Conservation (phyloP, 2,329 filamentous ascomycete species). For the Blastomyces gilchristii region DNA sequence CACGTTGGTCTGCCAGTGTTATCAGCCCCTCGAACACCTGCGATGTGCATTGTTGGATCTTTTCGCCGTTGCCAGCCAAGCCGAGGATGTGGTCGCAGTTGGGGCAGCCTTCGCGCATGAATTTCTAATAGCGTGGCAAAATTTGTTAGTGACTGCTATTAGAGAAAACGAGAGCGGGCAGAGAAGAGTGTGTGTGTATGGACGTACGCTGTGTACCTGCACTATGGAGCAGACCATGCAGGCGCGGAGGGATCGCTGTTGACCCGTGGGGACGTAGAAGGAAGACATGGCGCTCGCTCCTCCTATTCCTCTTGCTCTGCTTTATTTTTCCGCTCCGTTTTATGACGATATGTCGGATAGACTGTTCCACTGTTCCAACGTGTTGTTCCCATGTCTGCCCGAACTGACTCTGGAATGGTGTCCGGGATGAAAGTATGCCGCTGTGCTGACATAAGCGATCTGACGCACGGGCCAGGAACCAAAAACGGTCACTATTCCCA, state of each 20-base stretch:
- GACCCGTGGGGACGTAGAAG: slow-evolving; percentile 37
- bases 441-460: neutral
- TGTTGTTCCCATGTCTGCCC: too few species aligned
- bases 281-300: slow-evolving; percentile 20
- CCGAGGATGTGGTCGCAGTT: slow-evolving; percentile 93
- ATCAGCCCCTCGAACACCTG: slow-evolving; percentile 93
- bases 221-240: slow-evolving; percentile 99
- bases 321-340: neutral
- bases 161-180: too few species aligned
- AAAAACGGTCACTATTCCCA: neutral
- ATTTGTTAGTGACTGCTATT: slow-evolving; percentile 16
- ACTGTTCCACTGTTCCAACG: too few species aligned
- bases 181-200: neutral
- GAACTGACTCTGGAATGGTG: too few species aligned
- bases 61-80: slow-evolving; percentile 66
- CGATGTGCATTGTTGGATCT: slow-evolving; percentile 85
- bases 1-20: slow-evolving; percentile 67
- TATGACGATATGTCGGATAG: too few species aligned
- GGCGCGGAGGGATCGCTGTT: slow-evolving; percentile 80
- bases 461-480: neutral
- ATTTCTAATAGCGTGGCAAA: slow-evolving; percentile 49
- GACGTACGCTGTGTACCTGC: slow-evolving; percentile 60
- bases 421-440: neutral
- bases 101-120: slow-evolving; percentile 78
- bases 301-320: neutral